Evolutionary conservation across 352 stramenopile genomes (phyloP).

Genomic region (Phytophthora megakarya): DNA sequence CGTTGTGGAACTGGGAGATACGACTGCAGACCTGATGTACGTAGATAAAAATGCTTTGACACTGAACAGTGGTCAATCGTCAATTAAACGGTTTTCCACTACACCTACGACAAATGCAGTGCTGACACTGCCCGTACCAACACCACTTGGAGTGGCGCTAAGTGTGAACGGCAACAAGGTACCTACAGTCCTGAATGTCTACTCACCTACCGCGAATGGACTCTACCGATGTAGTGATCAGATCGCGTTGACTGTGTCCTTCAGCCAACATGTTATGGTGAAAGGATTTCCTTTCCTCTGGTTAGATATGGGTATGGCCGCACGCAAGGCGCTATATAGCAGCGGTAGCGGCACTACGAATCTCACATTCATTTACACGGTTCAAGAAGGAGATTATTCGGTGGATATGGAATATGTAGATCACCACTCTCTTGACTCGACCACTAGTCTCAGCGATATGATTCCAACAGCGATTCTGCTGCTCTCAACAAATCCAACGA

Average conservation of each 20-base stretch:
- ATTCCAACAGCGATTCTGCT: slow-evolving; percentile 58
- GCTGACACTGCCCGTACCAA: slow-evolving; percentile 57
- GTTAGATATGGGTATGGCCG: slow-evolving; percentile 61
- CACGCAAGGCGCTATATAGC: slow-evolving; percentile 58
- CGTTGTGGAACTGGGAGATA: slow-evolving; percentile 60
- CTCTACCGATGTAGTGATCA: slow-evolving; percentile 73
- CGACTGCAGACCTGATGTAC: slow-evolving; percentile 60
- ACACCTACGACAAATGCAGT: slow-evolving; percentile 73
- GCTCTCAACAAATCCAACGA: slow-evolving; percentile 71
- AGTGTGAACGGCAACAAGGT: slow-evolving; percentile 65
- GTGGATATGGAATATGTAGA: slow-evolving; percentile 83
- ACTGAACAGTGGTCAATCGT: slow-evolving; percentile 75
- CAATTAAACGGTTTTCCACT: slow-evolving; percentile 84
- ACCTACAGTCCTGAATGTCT: slow-evolving; percentile 61
- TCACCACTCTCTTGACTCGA: slow-evolving; percentile 78
- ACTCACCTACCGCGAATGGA: slow-evolving; percentile 46
- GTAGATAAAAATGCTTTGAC: slow-evolving; percentile 59
- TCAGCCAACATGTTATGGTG: slow-evolving; percentile 78
- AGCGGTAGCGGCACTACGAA: slow-evolving; percentile 55
- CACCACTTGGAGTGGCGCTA: slow-evolving; percentile 48
- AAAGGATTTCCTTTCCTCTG: slow-evolving; percentile 64
- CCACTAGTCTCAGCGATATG: slow-evolving; percentile 30
- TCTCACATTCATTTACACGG: slow-evolving; percentile 70
- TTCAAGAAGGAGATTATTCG: slow-evolving; percentile 75
- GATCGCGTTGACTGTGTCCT: slow-evolving; percentile 60